Evolutionary conservation across 139 green algal genomes (phyloP), one percentile per base, ranked within the genome.

Genomic region (Chlamydomonas eustigma): DNA sequence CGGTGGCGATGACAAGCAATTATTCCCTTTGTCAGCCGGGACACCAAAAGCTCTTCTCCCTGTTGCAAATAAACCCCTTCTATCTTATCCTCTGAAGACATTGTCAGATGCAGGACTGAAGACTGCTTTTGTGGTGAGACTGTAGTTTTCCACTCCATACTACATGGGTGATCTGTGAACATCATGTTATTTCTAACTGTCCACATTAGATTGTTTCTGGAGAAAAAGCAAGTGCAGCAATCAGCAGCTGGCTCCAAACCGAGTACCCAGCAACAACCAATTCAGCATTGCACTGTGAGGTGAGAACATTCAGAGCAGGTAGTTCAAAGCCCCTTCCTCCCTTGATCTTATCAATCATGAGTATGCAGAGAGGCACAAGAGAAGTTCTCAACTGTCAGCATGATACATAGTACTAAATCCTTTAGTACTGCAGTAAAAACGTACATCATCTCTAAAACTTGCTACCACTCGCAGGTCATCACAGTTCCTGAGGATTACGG

Each of bases 71-170:
- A 80, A 80, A 32, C 85, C 91, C 8, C 81, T 96, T 31, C 81
- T 97, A 32, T 88, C 73, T 24, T 97, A 92, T 74, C 84, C 91
- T 4, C 76, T 97, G 52, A 71, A 77, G 2, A 77, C 80, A 18
- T 71, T 95, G 22, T 82, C 87, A 37, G 80, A 92, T 51, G 87
- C 79, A 33, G 90, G 89, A 31, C 65, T 95, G 8, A 78, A 76
- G n/a, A 79, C 85, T 36, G 89, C 88, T 28, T 77, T 93, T 8
- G 85, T 97, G 87, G 89, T 96, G 69, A 32, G 90, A n/a, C n/a
- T n/a, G n/a, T n/a, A n/a, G n/a, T n/a, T n/a, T 71, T 6, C 2
- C 1, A 28, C 4, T 30, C n/a, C n/a, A n/a, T n/a, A n/a, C n/a
- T n/a, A 37, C 58, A 4, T 36, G 6, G 38, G 38, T 8, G 37